Evolutionary conservation across 345 rosid genomes (phyloP).

Genomic region (Syzygium jambos): DNA sequence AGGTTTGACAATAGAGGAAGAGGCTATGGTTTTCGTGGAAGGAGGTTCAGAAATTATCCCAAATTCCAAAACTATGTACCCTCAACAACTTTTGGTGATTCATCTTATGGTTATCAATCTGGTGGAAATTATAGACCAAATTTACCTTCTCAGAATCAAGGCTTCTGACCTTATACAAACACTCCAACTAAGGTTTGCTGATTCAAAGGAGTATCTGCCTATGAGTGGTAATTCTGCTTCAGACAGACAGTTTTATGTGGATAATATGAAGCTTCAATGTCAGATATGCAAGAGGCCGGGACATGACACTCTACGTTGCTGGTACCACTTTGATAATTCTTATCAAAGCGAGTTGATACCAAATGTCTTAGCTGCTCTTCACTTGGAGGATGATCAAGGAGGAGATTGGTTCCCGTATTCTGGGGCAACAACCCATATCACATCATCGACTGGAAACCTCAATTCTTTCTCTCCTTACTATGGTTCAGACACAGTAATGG

Average conservation of each 20-base stretch:
- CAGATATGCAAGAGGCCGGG: background rate
- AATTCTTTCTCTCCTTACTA: background rate
- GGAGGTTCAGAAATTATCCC: background rate
- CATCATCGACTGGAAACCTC: background rate
- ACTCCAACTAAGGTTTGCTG: background rate
- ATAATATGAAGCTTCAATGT: background rate
- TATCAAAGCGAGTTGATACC: background rate
- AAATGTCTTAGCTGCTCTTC: background rate
- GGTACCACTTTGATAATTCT: background rate
- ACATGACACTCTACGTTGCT: background rate
- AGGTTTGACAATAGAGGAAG: background rate
- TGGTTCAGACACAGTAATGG: background rate
- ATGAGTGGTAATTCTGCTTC: background rate
- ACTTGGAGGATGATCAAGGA: background rate
- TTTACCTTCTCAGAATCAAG: background rate
- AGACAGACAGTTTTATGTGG: background rate
- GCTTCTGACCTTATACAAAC: background rate
- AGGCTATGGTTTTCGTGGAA: background rate
- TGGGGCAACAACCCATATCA: background rate
- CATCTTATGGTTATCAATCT: background rate
- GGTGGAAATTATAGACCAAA: background rate
- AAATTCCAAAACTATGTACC: background rate
- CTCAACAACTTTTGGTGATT: background rate
- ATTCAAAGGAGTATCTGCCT: background rate
- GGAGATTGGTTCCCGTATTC: fast-evolving